Percentiles rank a stretch among this genome's conserved stretches.
Conservation (phyloP, 768 basidiomycete genomes). For the Trichaptum fuscoviolaceum region DNA sequence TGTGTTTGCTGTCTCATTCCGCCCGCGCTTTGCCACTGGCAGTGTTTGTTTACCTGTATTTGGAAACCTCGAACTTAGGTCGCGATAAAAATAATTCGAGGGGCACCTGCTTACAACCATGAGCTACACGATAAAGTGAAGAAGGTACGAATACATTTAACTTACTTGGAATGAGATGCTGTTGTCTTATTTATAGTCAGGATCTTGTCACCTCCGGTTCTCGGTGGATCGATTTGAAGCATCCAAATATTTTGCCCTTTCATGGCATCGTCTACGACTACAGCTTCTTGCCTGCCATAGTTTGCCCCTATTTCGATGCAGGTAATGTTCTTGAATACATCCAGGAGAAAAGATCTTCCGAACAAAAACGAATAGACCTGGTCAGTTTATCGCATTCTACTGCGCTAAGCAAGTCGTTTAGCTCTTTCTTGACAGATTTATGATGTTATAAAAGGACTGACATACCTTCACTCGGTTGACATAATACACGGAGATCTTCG, state of each 20-base stretch:
- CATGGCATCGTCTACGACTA: slow-evolving; percentile 15
- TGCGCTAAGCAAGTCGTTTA: not conserved
- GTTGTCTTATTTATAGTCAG: slow-evolving; percentile 2
- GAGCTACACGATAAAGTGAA: slow-evolving; percentile 10
- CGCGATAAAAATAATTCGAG: slow-evolving; percentile 18
- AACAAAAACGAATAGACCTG: slow-evolving; percentile 5
- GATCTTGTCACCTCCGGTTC: not conserved
- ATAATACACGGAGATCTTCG: slow-evolving; percentile 7
- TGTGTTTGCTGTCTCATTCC: not conserved
- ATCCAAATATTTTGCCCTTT: slow-evolving; percentile 21
- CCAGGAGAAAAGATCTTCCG: not conserved
- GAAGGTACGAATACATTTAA: slow-evolving; percentile 10
- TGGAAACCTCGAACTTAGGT: slow-evolving; percentile 10
- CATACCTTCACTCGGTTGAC: slow-evolving; percentile 4
- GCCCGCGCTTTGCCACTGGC: too few species aligned
- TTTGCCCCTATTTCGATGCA: slow-evolving; percentile 19
- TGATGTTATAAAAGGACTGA: not conserved
- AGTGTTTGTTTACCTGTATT: not conserved
- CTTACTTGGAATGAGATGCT: not conserved
- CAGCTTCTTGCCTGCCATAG: slow-evolving; percentile 21
- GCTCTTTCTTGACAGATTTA: not conserved
- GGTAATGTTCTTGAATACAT: slow-evolving; percentile 23
- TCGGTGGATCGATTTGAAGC: slow-evolving; percentile 16
- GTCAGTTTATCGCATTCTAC: not conserved
- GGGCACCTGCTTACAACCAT: slow-evolving; percentile 15